A percentile compares a stretch with the other conserved stretches of the same genome.
Conservation (phyloP, 1,139 yeast species). For the Zygosaccharomyces pseudobailii region DNA sequence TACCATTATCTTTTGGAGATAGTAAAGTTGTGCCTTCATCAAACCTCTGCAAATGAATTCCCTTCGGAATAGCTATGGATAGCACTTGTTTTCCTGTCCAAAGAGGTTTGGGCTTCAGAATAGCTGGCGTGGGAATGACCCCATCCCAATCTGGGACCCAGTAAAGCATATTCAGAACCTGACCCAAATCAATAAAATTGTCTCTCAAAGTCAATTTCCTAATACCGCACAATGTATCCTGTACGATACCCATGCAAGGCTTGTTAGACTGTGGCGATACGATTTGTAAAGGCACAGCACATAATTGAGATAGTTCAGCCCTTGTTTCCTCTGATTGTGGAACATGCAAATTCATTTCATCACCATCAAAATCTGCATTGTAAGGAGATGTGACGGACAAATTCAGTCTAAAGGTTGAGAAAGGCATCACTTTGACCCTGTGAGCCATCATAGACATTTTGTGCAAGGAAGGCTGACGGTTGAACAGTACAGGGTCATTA, state of each 20-base stretch:
- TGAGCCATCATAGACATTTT: constrained; percentile 99
- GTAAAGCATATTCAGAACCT: constrained; percentile 91
- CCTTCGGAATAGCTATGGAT: constrained; percentile 91
- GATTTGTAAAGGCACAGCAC: constrained; percentile 96
- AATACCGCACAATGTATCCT: constrained; percentile 95
- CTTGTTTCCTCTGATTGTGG: constrained; percentile 98
- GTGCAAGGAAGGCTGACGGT: constrained; percentile 98
- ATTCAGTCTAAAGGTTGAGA: constrained; percentile 93
- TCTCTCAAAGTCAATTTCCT: constrained; percentile 94
- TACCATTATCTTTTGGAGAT: constrained; percentile 86
- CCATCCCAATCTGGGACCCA: constrained; percentile 99
- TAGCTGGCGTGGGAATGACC: constrained; percentile 94
- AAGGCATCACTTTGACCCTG: constrained; percentile 97
- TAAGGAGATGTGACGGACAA: constrained; percentile 97
- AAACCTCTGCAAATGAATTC: constrained; percentile 88
- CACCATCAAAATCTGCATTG: constrained; percentile 99
- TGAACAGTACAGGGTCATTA: constrained; percentile 93
- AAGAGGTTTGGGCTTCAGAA: constrained; percentile 87
- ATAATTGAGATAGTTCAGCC: constrained; percentile 89
- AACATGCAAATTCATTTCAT: constrained; percentile 98
- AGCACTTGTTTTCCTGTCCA: constrained; percentile 97
- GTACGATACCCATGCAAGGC: constrained; percentile 99
- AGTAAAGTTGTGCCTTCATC: constrained; percentile 84
- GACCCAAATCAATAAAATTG: constrained; percentile 80
- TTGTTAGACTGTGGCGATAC: constrained; percentile 97